Base-by-base conservation (phyloP, 2,329 filamentous ascomycete genomes). In the Ustulina deusta region DNA sequence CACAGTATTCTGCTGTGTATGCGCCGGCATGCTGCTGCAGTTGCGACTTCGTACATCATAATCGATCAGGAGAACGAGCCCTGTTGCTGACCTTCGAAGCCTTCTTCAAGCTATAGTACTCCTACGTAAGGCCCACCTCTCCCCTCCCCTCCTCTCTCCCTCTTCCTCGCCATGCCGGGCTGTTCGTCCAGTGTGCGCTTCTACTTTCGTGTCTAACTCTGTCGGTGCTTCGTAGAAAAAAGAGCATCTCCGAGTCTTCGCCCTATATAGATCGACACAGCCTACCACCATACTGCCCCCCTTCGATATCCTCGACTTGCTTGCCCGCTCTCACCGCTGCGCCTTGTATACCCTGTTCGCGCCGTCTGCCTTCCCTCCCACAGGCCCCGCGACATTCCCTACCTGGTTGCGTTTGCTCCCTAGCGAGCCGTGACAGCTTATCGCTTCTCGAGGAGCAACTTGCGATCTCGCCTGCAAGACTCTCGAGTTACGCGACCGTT, bases 171-270 rank as follows among this genome's bases (percentile, higher is more conserved):
- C 9, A 34, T 6, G 2, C 15, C 32, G 2, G 3, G 29, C 20
- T 40, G n/a, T 29, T 17, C 10, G 5, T 36, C 17, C 9, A 15
- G 17, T 42, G 25, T 11, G 27, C 59, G 20, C 42, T 36, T 48
- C n/a, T n/a, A 38, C 38, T 3, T 40, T 22, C 3, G 32, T 55
- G 36, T 34, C 40, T 61, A 11, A 56, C 42, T 27, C 32, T 15
- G 20, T 57, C 36, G 36, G 13, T 11, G 4, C n/a, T n/a, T 20
- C 49, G 4, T 25, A 48, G 20, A 63, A 32, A 10, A 59, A 13
- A 49, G 48, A 54, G 25, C 46, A 29, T 63, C 54, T 40, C 25
- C 59, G 46, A 58, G 52, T 36, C 54, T 62, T 36, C 15, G 6
- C 2, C 32, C 20, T 54, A 59, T 32, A 57, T 54, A 29, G 42